Evolutionary conservation across 1,284 basidiomycete genomes (phyloP).

Genomic region (Puccinia triticina): DNA sequence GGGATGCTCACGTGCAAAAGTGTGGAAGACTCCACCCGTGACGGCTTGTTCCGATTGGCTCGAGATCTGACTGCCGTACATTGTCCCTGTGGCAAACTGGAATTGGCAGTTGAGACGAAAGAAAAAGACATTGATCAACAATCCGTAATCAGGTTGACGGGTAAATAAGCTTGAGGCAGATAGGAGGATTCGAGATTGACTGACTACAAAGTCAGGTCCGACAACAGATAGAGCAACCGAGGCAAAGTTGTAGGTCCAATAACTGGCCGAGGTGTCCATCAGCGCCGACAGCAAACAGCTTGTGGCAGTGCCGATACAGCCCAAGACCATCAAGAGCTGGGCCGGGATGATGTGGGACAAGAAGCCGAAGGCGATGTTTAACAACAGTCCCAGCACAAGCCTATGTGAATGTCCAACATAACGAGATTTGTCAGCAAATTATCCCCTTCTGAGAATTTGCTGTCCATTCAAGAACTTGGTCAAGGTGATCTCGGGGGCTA

Average conservation of each 20-base stretch:
- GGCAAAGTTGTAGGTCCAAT: conserved; percentile 48
- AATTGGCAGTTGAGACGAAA: neutral
- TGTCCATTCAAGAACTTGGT: neutral
- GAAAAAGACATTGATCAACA: neutral
- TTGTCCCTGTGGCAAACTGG: conserved; percentile 37
- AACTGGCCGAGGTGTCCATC: conserved; percentile 44
- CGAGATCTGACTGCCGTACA: conserved; percentile 38
- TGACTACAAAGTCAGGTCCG: conserved; percentile 48
- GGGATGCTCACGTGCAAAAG: conserved; percentile 30
- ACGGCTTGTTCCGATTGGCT: conserved; percentile 35
- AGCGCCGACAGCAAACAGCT: conserved; percentile 27
- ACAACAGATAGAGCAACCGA: conserved; percentile 35
- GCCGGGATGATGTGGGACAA: conserved; percentile 33
- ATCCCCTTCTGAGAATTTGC: neutral
- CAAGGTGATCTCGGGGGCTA: neutral
- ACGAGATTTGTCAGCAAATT: neutral
- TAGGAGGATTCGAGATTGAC: neutral
- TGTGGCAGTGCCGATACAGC: conserved; percentile 23
- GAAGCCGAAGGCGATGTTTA: conserved; percentile 36
- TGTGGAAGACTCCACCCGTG: conserved; percentile 38
- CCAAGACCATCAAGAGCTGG: conserved; percentile 36
- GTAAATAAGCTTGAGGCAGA: neutral
- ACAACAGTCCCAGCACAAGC: conserved; percentile 28
- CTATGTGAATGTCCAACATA: conserved; percentile 19
- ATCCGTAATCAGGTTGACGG: neutral